Conservation (phyloP, 306 rosid genomes). For the Clitoria ternatea region DNA sequence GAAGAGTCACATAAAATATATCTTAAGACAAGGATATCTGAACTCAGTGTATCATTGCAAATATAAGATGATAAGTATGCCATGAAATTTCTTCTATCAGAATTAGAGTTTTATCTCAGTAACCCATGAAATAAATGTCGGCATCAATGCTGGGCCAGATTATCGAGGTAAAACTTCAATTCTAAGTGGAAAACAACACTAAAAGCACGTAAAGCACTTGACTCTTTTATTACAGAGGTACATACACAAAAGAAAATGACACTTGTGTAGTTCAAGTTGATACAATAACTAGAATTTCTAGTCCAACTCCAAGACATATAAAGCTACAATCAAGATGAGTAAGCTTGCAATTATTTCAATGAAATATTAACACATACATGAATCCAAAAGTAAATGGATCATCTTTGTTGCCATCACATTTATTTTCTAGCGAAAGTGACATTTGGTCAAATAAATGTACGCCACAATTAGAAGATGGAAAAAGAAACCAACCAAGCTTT, state of each 20-base stretch:
- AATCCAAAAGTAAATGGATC: background rate
- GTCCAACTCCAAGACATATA: background rate
- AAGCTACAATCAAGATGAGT: background rate
- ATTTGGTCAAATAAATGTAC: background rate
- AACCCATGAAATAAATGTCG: too few species aligned
- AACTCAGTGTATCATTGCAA: background rate
- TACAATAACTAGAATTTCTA: background rate
- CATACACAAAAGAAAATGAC: background rate
- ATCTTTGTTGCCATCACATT: background rate
- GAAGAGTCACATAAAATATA: conserved; percentile 14
- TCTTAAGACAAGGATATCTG: background rate
- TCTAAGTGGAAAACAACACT: too few species aligned
- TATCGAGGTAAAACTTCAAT: too few species aligned
- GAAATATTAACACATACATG: background rate
- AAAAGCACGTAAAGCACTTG: background rate
- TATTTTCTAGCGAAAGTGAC: background rate
- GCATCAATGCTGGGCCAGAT: too few species aligned
- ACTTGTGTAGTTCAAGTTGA: background rate
- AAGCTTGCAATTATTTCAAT: background rate
- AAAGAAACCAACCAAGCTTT: background rate
- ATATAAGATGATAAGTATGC: background rate
- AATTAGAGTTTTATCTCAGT: too few species aligned
- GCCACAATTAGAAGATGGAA: background rate
- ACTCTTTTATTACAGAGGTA: background rate
- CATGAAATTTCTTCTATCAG: background rate